Conservation (phyloP, 2,329 filamentous ascomycete species). For the Dothideomycetes sp. region DNA sequence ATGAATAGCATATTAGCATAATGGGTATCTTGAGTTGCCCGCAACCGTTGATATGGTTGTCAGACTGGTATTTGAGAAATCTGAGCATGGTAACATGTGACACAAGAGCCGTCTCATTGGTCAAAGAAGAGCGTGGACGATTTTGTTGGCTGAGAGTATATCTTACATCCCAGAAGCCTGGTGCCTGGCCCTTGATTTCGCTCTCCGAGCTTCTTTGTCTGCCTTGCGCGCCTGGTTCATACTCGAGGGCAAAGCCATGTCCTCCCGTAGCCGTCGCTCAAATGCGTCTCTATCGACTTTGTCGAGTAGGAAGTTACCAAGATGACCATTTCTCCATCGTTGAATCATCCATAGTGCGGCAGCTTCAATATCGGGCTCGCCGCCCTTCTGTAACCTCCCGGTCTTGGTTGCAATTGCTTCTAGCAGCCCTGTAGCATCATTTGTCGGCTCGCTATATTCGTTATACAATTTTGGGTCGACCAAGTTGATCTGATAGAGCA, state of each 20-base stretch:
- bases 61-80: no score
- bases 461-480: constrained; percentile 51
- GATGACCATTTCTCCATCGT: constrained; percentile 64
- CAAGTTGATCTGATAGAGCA: constrained; percentile 74
- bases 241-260: constrained; percentile 41
- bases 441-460: constrained; percentile 61
- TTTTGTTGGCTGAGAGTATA: background rate
- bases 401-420: constrained; percentile 59
- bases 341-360: constrained; percentile 73
- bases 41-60: no score
- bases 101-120: background rate
- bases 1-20: no score
- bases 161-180: constrained; percentile 1
- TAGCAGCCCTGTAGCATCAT: constrained; percentile 68
- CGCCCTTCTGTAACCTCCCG: constrained; percentile 66
- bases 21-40: no score
- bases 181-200: constrained; percentile 7
- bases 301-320: constrained; percentile 74
- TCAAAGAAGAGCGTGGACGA: background rate
- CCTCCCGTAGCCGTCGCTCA: constrained; percentile 37
- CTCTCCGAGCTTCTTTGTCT: constrained; percentile 42
- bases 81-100: background rate
- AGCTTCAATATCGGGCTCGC: constrained; percentile 56
- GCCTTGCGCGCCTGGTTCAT: constrained; percentile 58
- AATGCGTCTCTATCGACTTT: constrained; percentile 54